Conservation (phyloP, 179 eudicot genomes). For the Beta macrorhiza region DNA sequence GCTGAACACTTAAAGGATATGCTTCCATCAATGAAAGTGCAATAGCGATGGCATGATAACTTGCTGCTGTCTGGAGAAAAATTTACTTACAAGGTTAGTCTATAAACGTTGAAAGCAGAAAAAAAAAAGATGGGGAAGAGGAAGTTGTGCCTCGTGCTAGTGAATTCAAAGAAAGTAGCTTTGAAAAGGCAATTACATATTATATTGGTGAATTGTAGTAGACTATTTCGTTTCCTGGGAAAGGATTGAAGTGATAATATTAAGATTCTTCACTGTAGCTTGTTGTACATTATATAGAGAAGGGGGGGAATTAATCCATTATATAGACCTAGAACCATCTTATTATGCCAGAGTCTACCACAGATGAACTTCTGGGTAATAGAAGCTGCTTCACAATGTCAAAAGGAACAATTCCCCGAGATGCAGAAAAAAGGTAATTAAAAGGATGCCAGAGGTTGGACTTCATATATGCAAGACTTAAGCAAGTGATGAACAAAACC, state of each 20-base stretch:
- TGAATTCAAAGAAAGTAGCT: not conserved
- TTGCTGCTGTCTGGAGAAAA: slow-evolving; percentile 87
- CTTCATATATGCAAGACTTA: not conserved
- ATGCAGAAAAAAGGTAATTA: slow-evolving; percentile 1
- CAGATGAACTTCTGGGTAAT: not conserved
- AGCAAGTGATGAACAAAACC: not conserved
- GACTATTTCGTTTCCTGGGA: not conserved
- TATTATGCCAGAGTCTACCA: not conserved
- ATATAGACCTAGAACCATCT: not conserved
- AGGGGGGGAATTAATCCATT: not conserved
- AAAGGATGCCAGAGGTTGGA: slow-evolving; percentile 3
- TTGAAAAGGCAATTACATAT: slow-evolving; percentile 5
- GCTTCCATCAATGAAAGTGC: slow-evolving; percentile 99
- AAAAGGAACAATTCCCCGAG: not conserved
- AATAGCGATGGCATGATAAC: slow-evolving; percentile 99
- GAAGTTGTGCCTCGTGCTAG: not conserved
- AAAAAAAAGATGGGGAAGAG: not conserved
- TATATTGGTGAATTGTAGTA: not conserved
- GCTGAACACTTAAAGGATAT: slow-evolving; percentile 97
- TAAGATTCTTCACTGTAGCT: not conserved
- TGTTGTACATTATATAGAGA: not conserved
- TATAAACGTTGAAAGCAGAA: not conserved
- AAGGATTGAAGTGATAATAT: not conserved
- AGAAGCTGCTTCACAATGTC: not conserved
- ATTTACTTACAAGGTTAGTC: slow-evolving; percentile 8